phyloP scores from a whole-genome alignment of 495 filamentous ascomycete genomes.

The Penicillium lividum region DNA sequence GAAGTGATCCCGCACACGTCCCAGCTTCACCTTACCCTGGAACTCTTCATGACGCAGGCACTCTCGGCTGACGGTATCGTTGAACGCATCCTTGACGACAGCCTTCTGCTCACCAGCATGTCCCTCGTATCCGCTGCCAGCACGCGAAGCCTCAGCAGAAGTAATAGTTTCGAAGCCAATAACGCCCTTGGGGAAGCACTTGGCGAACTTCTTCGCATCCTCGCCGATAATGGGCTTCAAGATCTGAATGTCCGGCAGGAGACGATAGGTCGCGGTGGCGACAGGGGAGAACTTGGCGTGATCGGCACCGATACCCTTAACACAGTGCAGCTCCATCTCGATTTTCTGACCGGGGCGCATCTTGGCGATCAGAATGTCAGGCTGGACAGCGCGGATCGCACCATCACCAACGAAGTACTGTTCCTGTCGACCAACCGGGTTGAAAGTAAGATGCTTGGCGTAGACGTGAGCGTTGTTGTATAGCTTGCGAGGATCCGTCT shows the following conservation, averaged over 20 bases:
- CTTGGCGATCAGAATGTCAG: conserved; percentile 93
- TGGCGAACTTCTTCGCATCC: conserved; percentile 85
- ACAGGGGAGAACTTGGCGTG: conserved; percentile 98
- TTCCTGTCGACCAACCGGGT: conserved; percentile 70
- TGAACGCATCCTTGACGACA: conserved; percentile 76
- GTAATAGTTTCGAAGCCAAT: conserved; percentile 77
- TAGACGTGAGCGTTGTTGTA: conserved; percentile 89
- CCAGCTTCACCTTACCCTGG: conserved; percentile 90
- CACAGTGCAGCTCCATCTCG: conserved; percentile 78
- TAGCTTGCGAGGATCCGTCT: conserved; percentile 76
- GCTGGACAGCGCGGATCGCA: conserved; percentile 73
- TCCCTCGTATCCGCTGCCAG: conserved; percentile 69
- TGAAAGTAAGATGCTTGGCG: conserved; percentile 75
- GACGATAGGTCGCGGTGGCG: conserved; percentile 86
- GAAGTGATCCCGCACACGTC: conserved; percentile 89
- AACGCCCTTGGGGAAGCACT: conserved; percentile 89
- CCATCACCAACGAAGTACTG: conserved; percentile 65
- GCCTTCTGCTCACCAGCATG: conserved; percentile 76
- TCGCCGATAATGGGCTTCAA: conserved; percentile 75
- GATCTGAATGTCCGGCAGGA: conserved; percentile 86
- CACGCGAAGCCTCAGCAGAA: conserved; percentile 58
- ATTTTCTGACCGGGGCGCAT: conserved; percentile 88
- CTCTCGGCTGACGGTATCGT: conserved; percentile 92
- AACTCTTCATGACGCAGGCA: conserved; percentile 91
- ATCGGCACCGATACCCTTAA: conserved; percentile 92